Conservation (phyloP, 345 rosid species). For the Cochlearia excelsa region DNA sequence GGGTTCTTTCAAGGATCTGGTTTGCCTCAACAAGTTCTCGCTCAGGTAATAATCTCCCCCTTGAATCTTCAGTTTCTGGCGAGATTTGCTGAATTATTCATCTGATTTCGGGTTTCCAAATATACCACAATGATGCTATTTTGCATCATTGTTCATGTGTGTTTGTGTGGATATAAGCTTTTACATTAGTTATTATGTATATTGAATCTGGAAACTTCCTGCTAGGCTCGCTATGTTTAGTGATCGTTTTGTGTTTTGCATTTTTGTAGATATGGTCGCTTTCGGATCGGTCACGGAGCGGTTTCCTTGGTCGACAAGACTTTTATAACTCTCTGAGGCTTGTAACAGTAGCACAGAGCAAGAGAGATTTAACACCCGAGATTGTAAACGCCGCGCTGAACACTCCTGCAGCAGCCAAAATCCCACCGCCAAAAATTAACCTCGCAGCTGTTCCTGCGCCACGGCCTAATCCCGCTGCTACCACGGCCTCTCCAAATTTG, state of each 20-base stretch:
- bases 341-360: constrained; percentile 97
- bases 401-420: constrained; percentile 93
- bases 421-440: constrained; percentile 88
- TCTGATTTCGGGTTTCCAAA: constrained; percentile 9
- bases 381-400: constrained; percentile 90
- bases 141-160: neutral
- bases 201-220: constrained; percentile 1
- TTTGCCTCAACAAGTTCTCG: constrained; percentile 81
- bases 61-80: constrained; percentile 27
- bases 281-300: constrained; percentile 72
- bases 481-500: constrained; percentile 41
- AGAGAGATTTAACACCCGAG: constrained; percentile 86
- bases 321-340: constrained; percentile 86
- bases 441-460: constrained; percentile 52
- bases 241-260: constrained; percentile 24
- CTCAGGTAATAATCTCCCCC: constrained; percentile 48
- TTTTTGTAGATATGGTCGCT: constrained; percentile 76
- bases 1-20: constrained; percentile 87
- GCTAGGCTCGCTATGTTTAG: neutral
- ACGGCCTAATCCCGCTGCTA: constrained; percentile 44
- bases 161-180: constrained; percentile 11
- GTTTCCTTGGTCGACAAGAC: constrained; percentile 82
- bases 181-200: neutral
- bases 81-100: neutral
- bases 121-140: neutral